These are phyloP conservation scores for Crepidotus variabilis DNA, from an alignment of 768 basidiomycete genomes.

Conservation along the genomic window DNA sequence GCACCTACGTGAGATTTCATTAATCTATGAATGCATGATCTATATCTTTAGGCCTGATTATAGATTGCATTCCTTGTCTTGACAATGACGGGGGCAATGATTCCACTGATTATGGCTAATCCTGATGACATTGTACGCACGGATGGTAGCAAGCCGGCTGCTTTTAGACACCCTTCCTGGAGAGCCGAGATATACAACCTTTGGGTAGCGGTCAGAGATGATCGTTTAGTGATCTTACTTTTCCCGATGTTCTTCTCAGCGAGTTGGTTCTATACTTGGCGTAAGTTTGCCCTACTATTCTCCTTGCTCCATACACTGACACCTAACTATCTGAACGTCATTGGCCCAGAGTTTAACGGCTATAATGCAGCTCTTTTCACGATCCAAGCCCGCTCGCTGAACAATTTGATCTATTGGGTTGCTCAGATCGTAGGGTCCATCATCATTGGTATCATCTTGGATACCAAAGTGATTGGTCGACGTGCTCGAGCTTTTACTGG, in stretches of 20 bases:
- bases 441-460: conserved; percentile 66
- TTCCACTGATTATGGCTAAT: conserved; percentile 70
- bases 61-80: conserved; percentile 77
- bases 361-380: conserved; percentile 80
- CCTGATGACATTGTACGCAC: conserved; percentile 71
- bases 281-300: conserved; percentile 33
- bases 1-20: conserved; percentile 59
- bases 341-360: conserved; percentile 78
- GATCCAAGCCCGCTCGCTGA: conserved; percentile 73
- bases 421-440: conserved; percentile 76
- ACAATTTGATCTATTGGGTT: conserved; percentile 78
- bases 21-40: not conserved
- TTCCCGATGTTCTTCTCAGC: conserved; percentile 86
- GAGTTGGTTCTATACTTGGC: conserved; percentile 87
- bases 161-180: conserved; percentile 74
- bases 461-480: conserved; percentile 49
- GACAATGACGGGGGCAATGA: conserved; percentile 62
- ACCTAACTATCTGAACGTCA: no score
- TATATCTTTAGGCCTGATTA: not conserved
- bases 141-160: conserved; percentile 65
- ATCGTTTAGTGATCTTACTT: conserved; percentile 70
- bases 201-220: conserved; percentile 61
- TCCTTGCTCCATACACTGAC: conserved; percentile 18
- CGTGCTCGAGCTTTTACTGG: conserved; percentile 69
- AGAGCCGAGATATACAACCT: conserved; percentile 69